Evolutionary conservation across 2,329 filamentous ascomycete genomes (phyloP), one percentile per base, ranked within the genome.

Genomic region (Orbilia javanica): DNA sequence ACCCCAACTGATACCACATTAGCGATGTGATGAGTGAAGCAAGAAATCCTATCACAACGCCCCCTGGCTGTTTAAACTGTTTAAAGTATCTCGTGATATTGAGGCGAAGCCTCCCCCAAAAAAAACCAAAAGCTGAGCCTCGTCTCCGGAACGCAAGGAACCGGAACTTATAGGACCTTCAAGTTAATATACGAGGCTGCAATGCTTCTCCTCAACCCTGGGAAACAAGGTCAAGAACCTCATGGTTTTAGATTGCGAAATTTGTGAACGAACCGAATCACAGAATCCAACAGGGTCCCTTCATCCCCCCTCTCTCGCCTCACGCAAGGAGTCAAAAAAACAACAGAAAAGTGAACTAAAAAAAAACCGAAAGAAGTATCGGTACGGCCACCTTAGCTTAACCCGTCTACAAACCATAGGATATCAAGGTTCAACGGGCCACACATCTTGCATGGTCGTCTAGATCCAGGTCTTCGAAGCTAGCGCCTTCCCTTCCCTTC

Each of bases 121-220:
- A n/a, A 39, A 44, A 44, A 15, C 36, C 11, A 13, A n/a, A n/a
- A 44, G 25, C 44, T 62, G 66, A 60, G 52, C 36, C 39, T 48
- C 34, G 55, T 53, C 60, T 53, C 48, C 67, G 67, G 67, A 63
- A 71, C 55, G 67, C 53, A 70, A 70, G 66, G 66, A 48, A 62
- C 53, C 66, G 53, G 53, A 70, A 53, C 65, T 68, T 67, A 68
- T 60, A 60, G 34, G 55, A 60, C 34, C n/a, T 31, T 36, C 4
- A 44, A n/a, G 34, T n/a, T 68, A 44, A 60, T 60, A 42, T 60
- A 60, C 55, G 11, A 42, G 20, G 18, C 42, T 44, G 42, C 42
- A 1, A 44, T 15, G 13, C 1, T 42, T 18, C 55, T 60, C 18
- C 55, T n/a, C 55, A 60, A 44, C 13, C 55, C 55, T 60, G 34